These are phyloP conservation scores for Corchorus capsularis DNA, from an alignment of 345 rosid genomes.

Conservation along the genomic window DNA sequence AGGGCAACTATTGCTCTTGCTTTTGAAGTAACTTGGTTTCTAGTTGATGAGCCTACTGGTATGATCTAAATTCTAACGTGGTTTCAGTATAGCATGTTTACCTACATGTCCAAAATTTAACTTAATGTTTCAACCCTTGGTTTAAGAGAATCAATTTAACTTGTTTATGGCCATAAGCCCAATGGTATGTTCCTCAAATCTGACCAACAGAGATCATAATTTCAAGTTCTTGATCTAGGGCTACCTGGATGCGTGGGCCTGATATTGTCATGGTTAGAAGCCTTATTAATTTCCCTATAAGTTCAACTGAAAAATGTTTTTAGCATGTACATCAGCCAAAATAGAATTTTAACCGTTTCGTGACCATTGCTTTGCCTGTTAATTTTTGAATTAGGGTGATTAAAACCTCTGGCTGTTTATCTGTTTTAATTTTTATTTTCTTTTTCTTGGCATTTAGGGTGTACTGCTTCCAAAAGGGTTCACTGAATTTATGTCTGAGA, in stretches of 20 bases:
- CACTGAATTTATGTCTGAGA: conserved; percentile 56
- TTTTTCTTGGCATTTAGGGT: conserved; percentile 45
- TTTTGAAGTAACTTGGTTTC: not conserved
- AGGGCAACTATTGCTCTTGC: not conserved
- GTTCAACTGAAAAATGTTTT: conserved; percentile 10
- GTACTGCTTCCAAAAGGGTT: conserved; percentile 63
- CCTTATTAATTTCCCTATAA: not conserved
- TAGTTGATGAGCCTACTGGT: not conserved
- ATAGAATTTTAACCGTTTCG: not conserved
- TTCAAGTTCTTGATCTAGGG: conserved; percentile 5
- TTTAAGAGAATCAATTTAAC: not conserved
- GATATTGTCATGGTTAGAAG: not conserved
- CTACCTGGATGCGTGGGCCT: not conserved
- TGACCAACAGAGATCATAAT: not conserved
- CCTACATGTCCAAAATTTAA: not conserved
- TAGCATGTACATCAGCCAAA: conserved; percentile 6
- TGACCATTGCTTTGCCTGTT: too few species aligned
- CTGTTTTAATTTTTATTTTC: conserved; percentile 24
- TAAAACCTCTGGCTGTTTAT: not conserved
- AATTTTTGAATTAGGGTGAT: too few species aligned
- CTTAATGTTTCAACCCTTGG: not conserved
- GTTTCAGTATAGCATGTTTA: not conserved
- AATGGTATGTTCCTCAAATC: not conserved
- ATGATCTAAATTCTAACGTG: not conserved
- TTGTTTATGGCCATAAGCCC: not conserved